phyloP scores from a whole-genome alignment of 176 grass and related monocot species.

The Triticum aestivum region IWGSC_CS_RefSeq_v2.1 NC_057796.1:249845365-249845864 shows the following conservation, averaged over 20 bases:
- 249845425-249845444: slow-evolving; percentile 15
- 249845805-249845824: not conserved
- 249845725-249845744: not conserved
- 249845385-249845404: slow-evolving; percentile 18
- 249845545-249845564: not conserved
- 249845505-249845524: not conserved
- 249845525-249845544: not conserved
- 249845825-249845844: not conserved
- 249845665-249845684: not conserved
- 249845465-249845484: not conserved
- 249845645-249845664: not conserved
- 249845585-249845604: too few relatives aligned
- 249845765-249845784: not conserved
- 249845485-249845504: not conserved
- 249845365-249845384: slow-evolving; percentile 21
- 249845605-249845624: too few relatives aligned
- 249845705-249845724: not conserved
- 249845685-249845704: not conserved
- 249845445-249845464: not conserved
- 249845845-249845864: not conserved
- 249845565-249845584: too few relatives aligned
- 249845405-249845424: slow-evolving; percentile 2
- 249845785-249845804: not conserved
- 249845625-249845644: not conserved
- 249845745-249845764: not conserved